phyloP scores from a whole-genome alignment of 2,329 filamentous ascomycete genomes.

The Eutypa lata region DNA sequence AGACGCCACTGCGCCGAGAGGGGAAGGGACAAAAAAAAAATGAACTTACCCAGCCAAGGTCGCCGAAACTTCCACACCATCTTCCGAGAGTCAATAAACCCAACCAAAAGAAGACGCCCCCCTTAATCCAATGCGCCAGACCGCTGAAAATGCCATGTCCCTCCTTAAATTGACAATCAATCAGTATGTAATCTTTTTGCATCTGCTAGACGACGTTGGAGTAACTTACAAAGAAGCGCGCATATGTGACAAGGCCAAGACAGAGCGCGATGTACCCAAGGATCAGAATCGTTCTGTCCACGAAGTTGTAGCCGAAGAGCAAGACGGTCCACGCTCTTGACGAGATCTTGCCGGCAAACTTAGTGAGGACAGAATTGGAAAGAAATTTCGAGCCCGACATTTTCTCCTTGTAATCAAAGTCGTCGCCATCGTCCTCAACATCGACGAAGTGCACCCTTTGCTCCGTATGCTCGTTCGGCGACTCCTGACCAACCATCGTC shows the following conservation, averaged over 20 bases:
- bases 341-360: slow-evolving; percentile 54
- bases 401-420: slow-evolving; percentile 35
- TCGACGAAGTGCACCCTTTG: slow-evolving; percentile 47
- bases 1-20: not conserved
- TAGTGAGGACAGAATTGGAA: slow-evolving; percentile 48
- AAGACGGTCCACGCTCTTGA: slow-evolving; percentile 56
- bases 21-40: not conserved
- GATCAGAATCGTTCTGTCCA: slow-evolving; percentile 75
- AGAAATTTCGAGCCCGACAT: slow-evolving; percentile 44
- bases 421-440: slow-evolving; percentile 41
- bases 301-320: slow-evolving; percentile 57
- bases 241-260: slow-evolving; percentile 73
- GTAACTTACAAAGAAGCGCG: slow-evolving; percentile 75
- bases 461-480: slow-evolving; percentile 33
- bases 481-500: slow-evolving; percentile 49
- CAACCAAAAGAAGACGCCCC: slow-evolving; percentile 92
- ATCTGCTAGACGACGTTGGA: slow-evolving; percentile 6
- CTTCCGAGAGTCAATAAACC: slow-evolving; percentile 82
- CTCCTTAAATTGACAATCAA: slow-evolving; percentile 45
- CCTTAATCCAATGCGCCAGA: slow-evolving; percentile 90
- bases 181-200: no score
- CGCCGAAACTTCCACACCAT: slow-evolving; percentile 86
- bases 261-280: slow-evolving; percentile 72
- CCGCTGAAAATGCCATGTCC: slow-evolving; percentile 72
- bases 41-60: slow-evolving; percentile 74